A percentile compares a stretch with the other conserved stretches of the same genome.
These are phyloP conservation scores for Ganoderma lucidum DNA, from an alignment of 1,284 basidiomycete genomes.

Conservation along the genomic window DNA sequence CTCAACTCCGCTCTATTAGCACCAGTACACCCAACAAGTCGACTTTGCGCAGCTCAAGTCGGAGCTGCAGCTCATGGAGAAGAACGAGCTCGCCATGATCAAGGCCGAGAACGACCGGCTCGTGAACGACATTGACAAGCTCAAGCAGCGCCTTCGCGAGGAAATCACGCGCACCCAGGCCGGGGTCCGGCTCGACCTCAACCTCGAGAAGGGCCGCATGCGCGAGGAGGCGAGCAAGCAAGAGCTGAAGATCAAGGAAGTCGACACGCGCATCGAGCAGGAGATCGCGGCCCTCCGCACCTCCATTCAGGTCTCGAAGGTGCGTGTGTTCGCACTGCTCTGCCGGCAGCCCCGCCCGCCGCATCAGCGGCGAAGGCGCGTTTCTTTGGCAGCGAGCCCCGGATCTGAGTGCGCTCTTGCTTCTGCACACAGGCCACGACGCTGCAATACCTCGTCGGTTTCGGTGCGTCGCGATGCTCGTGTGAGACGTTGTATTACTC, in stretches of 20 bases:
- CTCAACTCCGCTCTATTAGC: slow-evolving; percentile 51
- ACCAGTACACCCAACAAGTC: slow-evolving; percentile 95
- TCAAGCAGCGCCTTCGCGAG: slow-evolving; percentile 94
- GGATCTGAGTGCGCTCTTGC: slow-evolving; percentile 2
- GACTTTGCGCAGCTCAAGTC: slow-evolving; percentile 98
- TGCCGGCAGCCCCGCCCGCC: neutral
- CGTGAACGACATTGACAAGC: slow-evolving; percentile 91
- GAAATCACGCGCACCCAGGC: slow-evolving; percentile 94
- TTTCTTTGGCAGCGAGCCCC: neutral
- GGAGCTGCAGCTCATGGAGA: slow-evolving; percentile 95
- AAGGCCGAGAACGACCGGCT: slow-evolving; percentile 96
- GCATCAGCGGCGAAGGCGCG: slow-evolving; percentile 4
- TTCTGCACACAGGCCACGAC: slow-evolving; percentile 69
- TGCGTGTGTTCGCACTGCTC: slow-evolving; percentile 35
- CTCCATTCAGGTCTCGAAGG: slow-evolving; percentile 93
- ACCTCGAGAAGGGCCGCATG: slow-evolving; percentile 96
- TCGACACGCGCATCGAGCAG: slow-evolving; percentile 96
- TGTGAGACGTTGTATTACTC: neutral
- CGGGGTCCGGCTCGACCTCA: slow-evolving; percentile 94
- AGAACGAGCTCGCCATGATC: slow-evolving; percentile 96
- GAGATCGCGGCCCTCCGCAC: slow-evolving; percentile 94
- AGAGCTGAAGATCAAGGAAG: slow-evolving; percentile 98
- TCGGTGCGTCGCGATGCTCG: slow-evolving; percentile 59
- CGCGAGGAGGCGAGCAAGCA: slow-evolving; percentile 93
- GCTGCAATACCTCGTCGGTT: slow-evolving; percentile 83